Base-by-base conservation (phyloP, 495 filamentous ascomycete genomes). In the Penicillium antarcticum region DNA sequence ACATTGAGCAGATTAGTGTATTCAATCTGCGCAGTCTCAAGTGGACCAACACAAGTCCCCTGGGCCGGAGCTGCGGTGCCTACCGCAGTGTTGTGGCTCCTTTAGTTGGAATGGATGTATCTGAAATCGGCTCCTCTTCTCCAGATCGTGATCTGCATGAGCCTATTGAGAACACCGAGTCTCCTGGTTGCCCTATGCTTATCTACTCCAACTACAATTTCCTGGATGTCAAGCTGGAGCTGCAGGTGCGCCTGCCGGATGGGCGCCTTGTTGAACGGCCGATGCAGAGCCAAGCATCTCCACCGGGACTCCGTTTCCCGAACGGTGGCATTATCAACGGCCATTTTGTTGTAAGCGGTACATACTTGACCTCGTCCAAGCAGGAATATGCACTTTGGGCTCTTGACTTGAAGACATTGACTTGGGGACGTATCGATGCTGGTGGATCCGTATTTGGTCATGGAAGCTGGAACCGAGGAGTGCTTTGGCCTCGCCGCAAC, bases 161-260 rank as follows among this genome's bases (percentile, higher is more conserved):
- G 41, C 60, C 68, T 13, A 58, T 54, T 14, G 68, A 68, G 19
- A 65, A 73, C 4, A 60, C 70, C 16, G 76, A 52, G 69, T 74
- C 55, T 12, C 81, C 87, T 31, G 79, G 85, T 3, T 87, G 85
- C 12, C 89, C 91, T 4, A 96, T 97, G 90, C 78, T 98, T 45
- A 95, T 98, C 26, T 98, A 98, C 66, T 97, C 94, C 35, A 98
- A 98, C 62, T 98, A 97, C 66, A 97, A 98, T 67, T 98, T 98
- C 65, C 66, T 97, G 33, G 91, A 97, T 54, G 94, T 97, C 53
- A 97, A 96, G 61, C 70, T 98, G 17, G 94, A 97, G 65, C 76
- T 98, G 26, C 95, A 97, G 61, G 81, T 98, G 38, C 83, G 94
- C 45, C 65, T 84, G 12, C 82, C 88, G 23, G 92, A 98, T 67